A percentile compares a stretch with the other conserved stretches of the same genome.
Evolutionary conservation across 208 protist genomes (phyloP).

Genomic region (Crithidia acanthocephali): DNA sequence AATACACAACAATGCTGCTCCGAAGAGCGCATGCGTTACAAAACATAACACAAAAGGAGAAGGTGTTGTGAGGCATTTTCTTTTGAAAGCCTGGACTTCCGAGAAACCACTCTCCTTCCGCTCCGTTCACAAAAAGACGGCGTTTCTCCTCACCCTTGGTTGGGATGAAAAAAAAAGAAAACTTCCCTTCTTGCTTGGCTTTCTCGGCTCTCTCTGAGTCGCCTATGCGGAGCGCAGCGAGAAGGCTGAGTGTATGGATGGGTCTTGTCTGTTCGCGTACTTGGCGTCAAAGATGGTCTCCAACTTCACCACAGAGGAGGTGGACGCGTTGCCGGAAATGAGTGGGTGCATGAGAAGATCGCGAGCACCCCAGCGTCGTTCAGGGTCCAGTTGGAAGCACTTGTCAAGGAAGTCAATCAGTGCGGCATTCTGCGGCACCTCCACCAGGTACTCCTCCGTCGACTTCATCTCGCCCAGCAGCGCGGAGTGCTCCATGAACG

Average conservation of each 20-base stretch:
- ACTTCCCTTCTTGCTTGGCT: too few relatives aligned
- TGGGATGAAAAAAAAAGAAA: slow-evolving; percentile 31
- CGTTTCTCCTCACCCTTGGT: too few relatives aligned
- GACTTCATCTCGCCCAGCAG: slow-evolving; percentile 72
- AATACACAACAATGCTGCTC: too few relatives aligned
- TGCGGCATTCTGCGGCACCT: slow-evolving; percentile 58
- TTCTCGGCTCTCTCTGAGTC: too few relatives aligned
- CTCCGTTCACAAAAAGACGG: too few relatives aligned
- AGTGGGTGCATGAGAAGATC: slow-evolving; percentile 78
- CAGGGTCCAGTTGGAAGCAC: slow-evolving; percentile 79
- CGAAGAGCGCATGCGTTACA: too few relatives aligned
- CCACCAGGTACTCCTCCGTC: slow-evolving; percentile 50
- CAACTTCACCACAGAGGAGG: slow-evolving; percentile 52
- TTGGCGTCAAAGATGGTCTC: slow-evolving; percentile 70
- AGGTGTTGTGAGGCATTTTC: too few relatives aligned
- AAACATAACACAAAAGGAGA: too few relatives aligned
- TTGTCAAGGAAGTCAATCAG: slow-evolving; percentile 78
- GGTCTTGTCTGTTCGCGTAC: slow-evolving; percentile 18
- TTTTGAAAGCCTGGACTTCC: too few relatives aligned
- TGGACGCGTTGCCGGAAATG: slow-evolving; percentile 44
- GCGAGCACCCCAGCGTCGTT: slow-evolving; percentile 57
- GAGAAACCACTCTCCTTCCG: too few relatives aligned
- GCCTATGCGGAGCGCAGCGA: slow-evolving; percentile 45
- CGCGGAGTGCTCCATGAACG: slow-evolving; percentile 78
- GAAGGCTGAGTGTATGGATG: slow-evolving; percentile 38